Conservation (phyloP, 164 flowering plant species). For the Magnolia changhungtana region DNA sequence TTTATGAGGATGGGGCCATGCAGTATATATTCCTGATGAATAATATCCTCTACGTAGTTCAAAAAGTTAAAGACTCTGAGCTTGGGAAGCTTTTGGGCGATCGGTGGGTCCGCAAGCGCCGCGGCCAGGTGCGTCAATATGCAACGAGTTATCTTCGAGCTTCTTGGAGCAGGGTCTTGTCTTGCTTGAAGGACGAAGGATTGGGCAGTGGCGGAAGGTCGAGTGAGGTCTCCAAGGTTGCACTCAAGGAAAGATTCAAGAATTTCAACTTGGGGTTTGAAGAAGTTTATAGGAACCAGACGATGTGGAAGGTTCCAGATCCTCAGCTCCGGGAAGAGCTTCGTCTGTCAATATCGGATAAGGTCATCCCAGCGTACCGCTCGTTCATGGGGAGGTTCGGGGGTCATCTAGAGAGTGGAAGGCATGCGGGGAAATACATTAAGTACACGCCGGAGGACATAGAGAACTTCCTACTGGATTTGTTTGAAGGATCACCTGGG, state of each 20-base stretch:
- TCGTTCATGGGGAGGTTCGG: slow-evolving; percentile 72
- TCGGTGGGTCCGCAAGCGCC: slow-evolving; percentile 69
- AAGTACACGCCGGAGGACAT: slow-evolving; percentile 79
- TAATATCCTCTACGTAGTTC: slow-evolving; percentile 73
- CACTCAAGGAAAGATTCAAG: slow-evolving; percentile 79
- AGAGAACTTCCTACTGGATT: slow-evolving; percentile 61
- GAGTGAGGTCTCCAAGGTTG: slow-evolving; percentile 55
- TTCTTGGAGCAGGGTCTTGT: slow-evolving; percentile 71
- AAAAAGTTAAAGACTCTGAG: slow-evolving; percentile 83
- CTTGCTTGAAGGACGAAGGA: slow-evolving; percentile 83
- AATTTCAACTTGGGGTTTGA: slow-evolving; percentile 73
- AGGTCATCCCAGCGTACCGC: slow-evolving; percentile 77
- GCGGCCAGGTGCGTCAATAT: slow-evolving; percentile 63
- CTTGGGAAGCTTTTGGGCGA: slow-evolving; percentile 72
- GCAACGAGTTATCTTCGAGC: slow-evolving; percentile 79
- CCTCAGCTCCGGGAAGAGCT: slow-evolving; percentile 79
- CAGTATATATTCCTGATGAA: slow-evolving; percentile 79
- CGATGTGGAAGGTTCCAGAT: slow-evolving; percentile 82
- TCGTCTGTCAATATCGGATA: slow-evolving; percentile 66
- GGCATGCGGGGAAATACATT: slow-evolving; percentile 71
- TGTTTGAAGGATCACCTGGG: slow-evolving; percentile 69
- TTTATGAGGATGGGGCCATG: slow-evolving; percentile 72
- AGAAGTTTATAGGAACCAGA: slow-evolving; percentile 71
- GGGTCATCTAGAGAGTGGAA: slow-evolving; percentile 66
- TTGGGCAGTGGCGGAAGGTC: slow-evolving; percentile 59